These are phyloP conservation scores for Telfairia occidentalis DNA, from an alignment of 331 rosid genomes.

Conservation along the genomic window DNA sequence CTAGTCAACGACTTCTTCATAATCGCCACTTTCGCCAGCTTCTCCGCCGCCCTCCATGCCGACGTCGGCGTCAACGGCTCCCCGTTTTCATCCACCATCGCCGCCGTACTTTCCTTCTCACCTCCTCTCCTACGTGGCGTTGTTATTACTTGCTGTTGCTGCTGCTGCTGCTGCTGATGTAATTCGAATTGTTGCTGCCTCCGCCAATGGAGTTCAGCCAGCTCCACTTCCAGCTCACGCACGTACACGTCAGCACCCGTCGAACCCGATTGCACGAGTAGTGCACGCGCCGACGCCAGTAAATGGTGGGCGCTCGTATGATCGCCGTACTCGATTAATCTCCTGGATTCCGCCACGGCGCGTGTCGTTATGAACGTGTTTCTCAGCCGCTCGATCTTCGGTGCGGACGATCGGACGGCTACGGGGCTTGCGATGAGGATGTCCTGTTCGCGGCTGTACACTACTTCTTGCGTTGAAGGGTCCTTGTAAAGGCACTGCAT, in stretches of 20 bases:
- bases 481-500: slow-evolving; percentile 71
- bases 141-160: neutral
- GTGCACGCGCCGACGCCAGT: slow-evolving; percentile 63
- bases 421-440: slow-evolving; percentile 34
- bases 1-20: slow-evolving; percentile 70
- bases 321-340: slow-evolving; percentile 47
- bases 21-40: slow-evolving; percentile 80
- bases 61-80: slow-evolving; percentile 91
- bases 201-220: slow-evolving; percentile 66
- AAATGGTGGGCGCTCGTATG: slow-evolving; percentile 60
- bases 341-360: slow-evolving; percentile 73
- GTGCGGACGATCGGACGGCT: slow-evolving; percentile 23
- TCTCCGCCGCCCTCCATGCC: slow-evolving; percentile 98
- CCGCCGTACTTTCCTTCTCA: slow-evolving; percentile 19
- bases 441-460: slow-evolving; percentile 55
- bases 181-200: slow-evolving; percentile 38
- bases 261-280: slow-evolving; percentile 45
- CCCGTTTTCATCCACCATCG: slow-evolving; percentile 51
- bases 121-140: slow-evolving; percentile 46
- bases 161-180: slow-evolving; percentile 27
- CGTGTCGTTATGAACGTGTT: slow-evolving; percentile 52
- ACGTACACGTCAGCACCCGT: slow-evolving; percentile 36
- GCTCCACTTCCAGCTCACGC: slow-evolving; percentile 58
- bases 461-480: slow-evolving; percentile 59
- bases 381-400: slow-evolving; percentile 41